Evolutionary conservation across 108 stramenopile species (phyloP), one percentile per base, ranked within the genome.

Genomic region (Fragilaria radians): DNA sequence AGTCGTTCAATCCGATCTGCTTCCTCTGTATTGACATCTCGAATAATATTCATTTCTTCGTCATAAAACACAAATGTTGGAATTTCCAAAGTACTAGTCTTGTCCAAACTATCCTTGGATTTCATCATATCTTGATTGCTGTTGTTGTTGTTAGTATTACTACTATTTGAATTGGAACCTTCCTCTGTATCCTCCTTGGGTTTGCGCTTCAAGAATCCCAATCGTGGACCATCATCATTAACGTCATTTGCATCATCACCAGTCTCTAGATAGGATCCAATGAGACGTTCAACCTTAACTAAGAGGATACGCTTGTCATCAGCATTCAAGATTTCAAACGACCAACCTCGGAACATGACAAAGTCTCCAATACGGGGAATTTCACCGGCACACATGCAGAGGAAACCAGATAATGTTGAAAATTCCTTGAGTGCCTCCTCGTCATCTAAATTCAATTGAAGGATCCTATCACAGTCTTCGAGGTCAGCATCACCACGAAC

Each of bases 401-500:
- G 71, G 57, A 93, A 96, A 5, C 97, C 97, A 25, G 81, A 81
- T 7, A 96, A 63, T 3, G 97, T 98, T 5, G 88, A 77, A 76
- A 90, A 95, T 29, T 95, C 95, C 70, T 80, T 88, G 46, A 93
- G 34, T n/a, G 85, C 80, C 34, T 87, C 86, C 48, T 89, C 90
- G 65, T 94, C 95, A 52, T 79, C 85, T 5, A 93, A 76, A 27
- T 78, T 76, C 28, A 95, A 68, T 48, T 66, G 72, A 36, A 97
- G 79, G 48, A 89, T 82, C n/a, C 83, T 82, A 71, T 89, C 83
- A 23, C 92, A 89, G 57, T 97, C 95, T 57, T 94, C 91, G 27
- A 97, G 74, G 54, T 94, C 92, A 22, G 95, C 95, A 72, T 91
- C 89, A 46, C 94, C 95, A n/a, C 88, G 89, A 61, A 97, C 86